Conservation (phyloP, 345 rosid genomes). For the Salix suchowensis region DNA sequence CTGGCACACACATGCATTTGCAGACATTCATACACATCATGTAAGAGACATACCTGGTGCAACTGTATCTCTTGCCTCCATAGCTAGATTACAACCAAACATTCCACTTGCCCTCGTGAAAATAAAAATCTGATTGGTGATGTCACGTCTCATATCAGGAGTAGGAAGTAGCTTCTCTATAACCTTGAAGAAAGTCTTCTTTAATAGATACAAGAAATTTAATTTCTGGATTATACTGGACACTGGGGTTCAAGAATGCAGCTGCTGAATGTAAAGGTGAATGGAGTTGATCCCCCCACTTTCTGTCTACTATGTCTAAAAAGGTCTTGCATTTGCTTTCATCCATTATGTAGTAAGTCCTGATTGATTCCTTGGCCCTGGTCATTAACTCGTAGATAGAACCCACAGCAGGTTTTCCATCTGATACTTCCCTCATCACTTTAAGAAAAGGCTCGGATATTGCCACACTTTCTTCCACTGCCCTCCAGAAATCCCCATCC, state of each 20-base stretch:
- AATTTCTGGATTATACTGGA: constrained; percentile 76
- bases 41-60: constrained; percentile 53
- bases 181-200: constrained; percentile 77
- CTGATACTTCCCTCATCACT: constrained; percentile 79
- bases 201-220: constrained; percentile 67
- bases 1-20: not conserved
- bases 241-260: constrained; percentile 75
- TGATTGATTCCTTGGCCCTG: constrained; percentile 72
- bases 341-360: constrained; percentile 86
- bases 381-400: constrained; percentile 81
- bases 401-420: constrained; percentile 72
- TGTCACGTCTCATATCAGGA: constrained; percentile 78
- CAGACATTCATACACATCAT: not conserved
- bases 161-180: constrained; percentile 83
- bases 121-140: constrained; percentile 66
- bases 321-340: constrained; percentile 77
- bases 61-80: constrained; percentile 75
- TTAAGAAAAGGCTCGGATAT: constrained; percentile 79
- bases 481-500: constrained; percentile 78
- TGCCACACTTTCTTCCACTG: constrained; percentile 79
- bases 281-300: constrained; percentile 77
- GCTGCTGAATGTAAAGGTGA: constrained; percentile 85
- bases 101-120: constrained; percentile 74
- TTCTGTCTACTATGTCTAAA: constrained; percentile 68
- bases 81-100: constrained; percentile 76